Evolutionary conservation across 306 rosid genomes (phyloP).

Genomic region (Fragaria ananassa): DNA sequence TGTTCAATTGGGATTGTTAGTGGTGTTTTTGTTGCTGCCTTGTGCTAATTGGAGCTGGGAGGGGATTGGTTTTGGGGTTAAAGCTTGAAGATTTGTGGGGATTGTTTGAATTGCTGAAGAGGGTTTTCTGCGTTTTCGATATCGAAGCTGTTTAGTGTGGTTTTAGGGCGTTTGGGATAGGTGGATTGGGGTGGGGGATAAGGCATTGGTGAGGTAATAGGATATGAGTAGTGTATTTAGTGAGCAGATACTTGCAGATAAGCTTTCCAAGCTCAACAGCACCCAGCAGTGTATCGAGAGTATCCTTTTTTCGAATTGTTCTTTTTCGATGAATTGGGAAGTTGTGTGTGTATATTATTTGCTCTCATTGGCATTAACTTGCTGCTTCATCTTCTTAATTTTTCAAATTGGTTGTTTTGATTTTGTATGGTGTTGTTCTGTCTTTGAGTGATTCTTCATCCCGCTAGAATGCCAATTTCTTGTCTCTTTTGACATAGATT

Average conservation of each 20-base stretch:
- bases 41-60: conserved; percentile 4
- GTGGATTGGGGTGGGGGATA: conserved; percentile 19
- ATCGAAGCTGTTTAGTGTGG: background rate
- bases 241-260: conserved; percentile 79
- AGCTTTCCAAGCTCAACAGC: conserved; percentile 84
- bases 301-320: conserved; percentile 52
- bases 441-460: background rate
- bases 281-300: conserved; percentile 88
- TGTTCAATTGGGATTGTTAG: background rate
- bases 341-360: background rate
- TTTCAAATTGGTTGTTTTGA: background rate
- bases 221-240: conserved; percentile 70
- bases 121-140: conserved; percentile 20
- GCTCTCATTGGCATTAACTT: background rate
- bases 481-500: background rate
- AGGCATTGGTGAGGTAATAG: conserved; percentile 23
- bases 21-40: background rate
- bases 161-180: conserved; percentile 24
- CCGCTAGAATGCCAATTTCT: background rate
- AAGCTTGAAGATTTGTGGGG: background rate
- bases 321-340: background rate
- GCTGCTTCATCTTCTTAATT: background rate
- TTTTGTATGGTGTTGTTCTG: background rate
- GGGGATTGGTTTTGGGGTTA: conserved; percentile 7
- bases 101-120: conserved; percentile 2